Evolutionary conservation across 495 filamentous ascomycete genomes (phyloP).

Genomic region (Articulospora tetracladia): DNA sequence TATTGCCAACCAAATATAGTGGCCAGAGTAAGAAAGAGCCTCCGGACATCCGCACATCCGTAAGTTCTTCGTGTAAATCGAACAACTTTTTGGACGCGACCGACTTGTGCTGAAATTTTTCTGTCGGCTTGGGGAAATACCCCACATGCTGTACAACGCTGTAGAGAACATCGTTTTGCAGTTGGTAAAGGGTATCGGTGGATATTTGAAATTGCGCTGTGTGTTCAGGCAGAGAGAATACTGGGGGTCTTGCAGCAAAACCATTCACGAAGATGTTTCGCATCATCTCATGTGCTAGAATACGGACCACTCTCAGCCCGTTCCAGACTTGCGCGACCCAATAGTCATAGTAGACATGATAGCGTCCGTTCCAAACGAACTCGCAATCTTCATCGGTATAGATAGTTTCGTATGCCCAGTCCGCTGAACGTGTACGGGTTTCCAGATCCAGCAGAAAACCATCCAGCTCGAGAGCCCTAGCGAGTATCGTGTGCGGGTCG

Average conservation of each 20-base stretch:
- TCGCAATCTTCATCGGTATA: constrained; percentile 29
- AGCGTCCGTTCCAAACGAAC: constrained; percentile 48
- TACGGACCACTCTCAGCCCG: constrained; percentile 56
- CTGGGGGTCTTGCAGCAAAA: constrained; percentile 17
- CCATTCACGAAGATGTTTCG: constrained; percentile 29
- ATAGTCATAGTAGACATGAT: constrained; percentile 55
- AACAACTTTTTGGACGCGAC: neutral
- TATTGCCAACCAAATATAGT: constrained; percentile 38
- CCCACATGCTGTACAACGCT: constrained; percentile 44
- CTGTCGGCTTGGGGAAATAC: neutral
- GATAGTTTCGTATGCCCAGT: constrained; percentile 34
- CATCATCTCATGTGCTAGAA: constrained; percentile 52
- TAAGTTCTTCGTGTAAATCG: neutral
- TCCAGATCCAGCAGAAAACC: constrained; percentile 42
- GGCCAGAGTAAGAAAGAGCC: constrained; percentile 46
- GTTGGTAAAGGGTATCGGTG: constrained; percentile 25
- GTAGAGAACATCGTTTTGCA: constrained; percentile 40
- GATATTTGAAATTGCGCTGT: constrained; percentile 21
- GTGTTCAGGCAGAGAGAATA: constrained; percentile 10
- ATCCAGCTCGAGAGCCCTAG: constrained; percentile 44
- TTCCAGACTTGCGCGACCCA: constrained; percentile 63
- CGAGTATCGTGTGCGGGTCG: constrained; percentile 42
- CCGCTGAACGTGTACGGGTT: constrained; percentile 32
- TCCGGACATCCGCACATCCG: constrained; percentile 20
- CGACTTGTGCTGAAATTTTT: neutral